Evolutionary conservation across 140 eudicot species (phyloP).

Genomic region (Flaveria floridana): DNA sequence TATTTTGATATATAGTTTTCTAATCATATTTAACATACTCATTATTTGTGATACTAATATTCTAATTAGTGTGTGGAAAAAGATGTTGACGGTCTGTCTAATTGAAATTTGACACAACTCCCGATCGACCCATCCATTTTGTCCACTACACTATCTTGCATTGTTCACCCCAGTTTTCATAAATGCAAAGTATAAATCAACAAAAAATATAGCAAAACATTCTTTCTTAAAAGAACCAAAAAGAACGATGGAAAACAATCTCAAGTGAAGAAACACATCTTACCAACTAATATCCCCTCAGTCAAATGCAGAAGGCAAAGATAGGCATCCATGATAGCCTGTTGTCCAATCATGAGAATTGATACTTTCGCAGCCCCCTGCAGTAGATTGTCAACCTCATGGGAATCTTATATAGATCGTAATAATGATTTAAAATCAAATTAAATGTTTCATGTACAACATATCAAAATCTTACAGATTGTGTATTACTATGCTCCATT

Average conservation of each 20-base stretch:
- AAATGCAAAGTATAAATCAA: no score
- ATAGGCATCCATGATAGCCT: constrained; percentile 98
- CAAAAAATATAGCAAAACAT: background rate
- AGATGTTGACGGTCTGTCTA: no score
- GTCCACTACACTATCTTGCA: no score
- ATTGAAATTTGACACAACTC: no score
- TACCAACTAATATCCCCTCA: constrained; percentile 95
- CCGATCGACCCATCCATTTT: no score
- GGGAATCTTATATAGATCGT: background rate
- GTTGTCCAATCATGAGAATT: constrained; percentile 87
- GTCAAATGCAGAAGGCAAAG: constrained; percentile 95
- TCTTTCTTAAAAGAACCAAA: background rate
- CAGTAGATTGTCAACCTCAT: constrained; percentile 6
- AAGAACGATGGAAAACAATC: background rate
- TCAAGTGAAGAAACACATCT: constrained; percentile 17
- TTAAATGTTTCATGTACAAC: background rate
- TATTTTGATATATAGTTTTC: no score
- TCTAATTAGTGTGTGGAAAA: no score
- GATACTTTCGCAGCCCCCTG: constrained; percentile 99
- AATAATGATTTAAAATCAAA: constrained; percentile 15
- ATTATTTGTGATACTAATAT: no score
- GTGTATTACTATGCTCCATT: constrained; percentile 99
- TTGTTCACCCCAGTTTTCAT: no score
- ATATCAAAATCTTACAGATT: constrained; percentile 61
- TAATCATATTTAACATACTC: no score